These are phyloP conservation scores for Nakazawaea sp. DNA, from an alignment of 805 yeast genomes.

Conservation along the genomic window DNA sequence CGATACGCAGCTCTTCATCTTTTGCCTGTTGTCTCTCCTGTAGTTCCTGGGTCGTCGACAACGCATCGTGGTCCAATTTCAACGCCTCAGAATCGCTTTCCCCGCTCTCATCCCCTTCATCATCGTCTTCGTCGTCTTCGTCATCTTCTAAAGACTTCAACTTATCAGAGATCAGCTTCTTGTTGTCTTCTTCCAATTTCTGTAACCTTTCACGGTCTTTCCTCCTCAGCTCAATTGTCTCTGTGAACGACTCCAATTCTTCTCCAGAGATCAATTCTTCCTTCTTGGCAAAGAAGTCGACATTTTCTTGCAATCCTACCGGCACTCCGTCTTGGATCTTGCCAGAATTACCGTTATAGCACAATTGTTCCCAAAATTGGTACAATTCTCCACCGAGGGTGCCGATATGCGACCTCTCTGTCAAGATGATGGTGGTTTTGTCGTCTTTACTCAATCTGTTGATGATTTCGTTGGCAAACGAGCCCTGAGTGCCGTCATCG, in stretches of 20 bases:
- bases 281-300: slow-evolving; percentile 30
- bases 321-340: slow-evolving; percentile 55
- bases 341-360: slow-evolving; percentile 27
- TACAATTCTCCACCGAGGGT: slow-evolving; percentile 46
- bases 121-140: slow-evolving; percentile 19
- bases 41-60: slow-evolving; percentile 2
- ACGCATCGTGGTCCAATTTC: slow-evolving; percentile 11
- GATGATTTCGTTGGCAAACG: slow-evolving; percentile 45
- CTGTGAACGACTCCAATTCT: slow-evolving; percentile 43
- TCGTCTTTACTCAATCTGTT: slow-evolving; percentile 55
- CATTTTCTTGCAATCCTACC: slow-evolving; percentile 40
- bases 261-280: slow-evolving; percentile 45
- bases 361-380: slow-evolving; percentile 43
- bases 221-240: slow-evolving; percentile 38
- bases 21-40: slow-evolving; percentile 17
- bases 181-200: slow-evolving; percentile 25
- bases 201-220: slow-evolving; percentile 25
- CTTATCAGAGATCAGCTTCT: slow-evolving; percentile 17
- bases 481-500: slow-evolving; percentile 56
- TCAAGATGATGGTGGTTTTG: slow-evolving; percentile 64
- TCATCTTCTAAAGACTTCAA: slow-evolving; percentile 17
- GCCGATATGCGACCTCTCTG: slow-evolving; percentile 50
- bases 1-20: slow-evolving; percentile 41
- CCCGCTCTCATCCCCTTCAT: slow-evolving; percentile 23
- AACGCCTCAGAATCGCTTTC: slow-evolving; percentile 13